Conservation (phyloP, 306 rosid genomes). For the Gleditsia sinensis region DNA sequence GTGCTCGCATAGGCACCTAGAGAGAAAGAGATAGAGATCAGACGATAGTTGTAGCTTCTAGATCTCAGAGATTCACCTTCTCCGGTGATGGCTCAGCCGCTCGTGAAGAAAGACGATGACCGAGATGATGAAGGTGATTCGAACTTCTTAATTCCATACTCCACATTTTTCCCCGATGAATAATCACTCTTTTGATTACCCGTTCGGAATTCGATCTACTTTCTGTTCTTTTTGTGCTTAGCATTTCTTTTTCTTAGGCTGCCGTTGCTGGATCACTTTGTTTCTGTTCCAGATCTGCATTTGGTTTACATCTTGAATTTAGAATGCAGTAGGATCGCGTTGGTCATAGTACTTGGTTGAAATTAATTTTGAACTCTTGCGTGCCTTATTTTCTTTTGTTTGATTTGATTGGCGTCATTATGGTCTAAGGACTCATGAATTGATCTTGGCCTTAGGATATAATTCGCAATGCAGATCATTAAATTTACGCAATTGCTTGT, state of each 20-base stretch:
- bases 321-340: background rate
- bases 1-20: conserved; percentile 38
- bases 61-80: conserved; percentile 55
- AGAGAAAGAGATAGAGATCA: background rate
- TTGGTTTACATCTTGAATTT: conserved; percentile 27
- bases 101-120: conserved; percentile 97
- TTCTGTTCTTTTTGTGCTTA: background rate
- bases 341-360: conserved; percentile 21
- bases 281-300: conserved; percentile 57
- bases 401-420: conserved; percentile 43
- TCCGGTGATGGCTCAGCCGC: conserved; percentile 86
- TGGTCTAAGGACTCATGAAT: conserved; percentile 1
- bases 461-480: conserved; percentile 48
- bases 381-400: conserved; percentile 34
- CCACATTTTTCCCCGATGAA: background rate
- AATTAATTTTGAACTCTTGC: conserved; percentile 26
- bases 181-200: background rate
- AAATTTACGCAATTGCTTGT: background rate
- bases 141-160: background rate
- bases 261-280: conserved; percentile 34
- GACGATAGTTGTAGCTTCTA: conserved; percentile 29
- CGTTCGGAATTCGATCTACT: conserved; percentile 39
- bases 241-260: background rate
- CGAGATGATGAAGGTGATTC: conserved; percentile 92
- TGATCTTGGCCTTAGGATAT: conserved; percentile 8